Conservation (phyloP, 164 flowering plant species). For the Annona cherimola region DNA sequence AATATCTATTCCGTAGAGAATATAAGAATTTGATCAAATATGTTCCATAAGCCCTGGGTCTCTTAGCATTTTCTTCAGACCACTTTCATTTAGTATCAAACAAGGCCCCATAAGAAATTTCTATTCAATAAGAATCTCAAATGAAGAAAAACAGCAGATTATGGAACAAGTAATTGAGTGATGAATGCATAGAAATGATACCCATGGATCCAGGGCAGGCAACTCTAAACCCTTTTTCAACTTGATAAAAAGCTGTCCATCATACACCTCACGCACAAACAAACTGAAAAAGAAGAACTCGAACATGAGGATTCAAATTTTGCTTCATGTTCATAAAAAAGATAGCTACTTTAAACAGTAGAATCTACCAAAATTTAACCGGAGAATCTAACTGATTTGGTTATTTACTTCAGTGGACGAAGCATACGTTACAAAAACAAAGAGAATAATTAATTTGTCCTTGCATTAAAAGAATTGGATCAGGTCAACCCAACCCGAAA, state of each 20-base stretch:
- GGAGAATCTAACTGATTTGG: not conserved
- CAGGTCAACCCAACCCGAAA: too few relatives aligned
- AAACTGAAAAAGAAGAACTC: slow-evolving; percentile 39
- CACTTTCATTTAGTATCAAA: too few relatives aligned
- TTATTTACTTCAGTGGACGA: not conserved
- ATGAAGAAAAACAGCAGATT: not conserved
- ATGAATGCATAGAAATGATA: slow-evolving; percentile 20
- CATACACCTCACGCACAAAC: slow-evolving; percentile 82
- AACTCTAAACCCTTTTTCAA: slow-evolving; percentile 71
- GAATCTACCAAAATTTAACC: not conserved
- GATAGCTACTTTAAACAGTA: not conserved
- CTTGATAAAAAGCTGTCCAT: slow-evolving; percentile 76
- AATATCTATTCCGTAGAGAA: too few relatives aligned
- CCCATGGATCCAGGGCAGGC: slow-evolving; percentile 99
- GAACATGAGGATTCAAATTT: slow-evolving; percentile 2
- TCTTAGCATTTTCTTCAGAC: too few relatives aligned
- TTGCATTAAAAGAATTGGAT: too few relatives aligned
- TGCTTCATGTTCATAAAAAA: not conserved
- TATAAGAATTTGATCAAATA: too few relatives aligned
- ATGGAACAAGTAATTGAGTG: not conserved
- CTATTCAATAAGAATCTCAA: not conserved
- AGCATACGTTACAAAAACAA: not conserved
- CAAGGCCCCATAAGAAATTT: too few relatives aligned
- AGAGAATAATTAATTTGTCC: too few relatives aligned
- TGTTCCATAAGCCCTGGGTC: too few relatives aligned